Evolutionary conservation across 192 early-diverging fungal genomes (phyloP).

Genomic region (Umbelopsis sp.): DNA sequence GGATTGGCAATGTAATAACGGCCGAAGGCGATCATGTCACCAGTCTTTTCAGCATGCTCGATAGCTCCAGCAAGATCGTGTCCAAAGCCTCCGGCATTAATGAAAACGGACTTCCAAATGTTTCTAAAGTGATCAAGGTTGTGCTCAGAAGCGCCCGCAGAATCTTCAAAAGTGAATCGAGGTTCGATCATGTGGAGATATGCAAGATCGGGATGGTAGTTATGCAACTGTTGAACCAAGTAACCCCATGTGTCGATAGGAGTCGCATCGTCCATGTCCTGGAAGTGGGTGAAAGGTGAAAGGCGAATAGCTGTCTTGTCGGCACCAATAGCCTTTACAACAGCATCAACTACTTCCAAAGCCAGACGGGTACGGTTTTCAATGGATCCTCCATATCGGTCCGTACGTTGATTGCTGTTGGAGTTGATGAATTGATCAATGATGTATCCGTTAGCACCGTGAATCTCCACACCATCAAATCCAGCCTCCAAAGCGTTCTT

Average conservation of each 20-base stretch:
- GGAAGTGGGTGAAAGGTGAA: conserved; percentile 31
- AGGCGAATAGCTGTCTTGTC: conserved; percentile 35
- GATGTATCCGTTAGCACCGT: conserved; percentile 89
- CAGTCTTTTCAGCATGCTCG: conserved; percentile 23
- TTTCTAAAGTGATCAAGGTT: conserved; percentile 24
- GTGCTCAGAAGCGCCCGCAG: not conserved
- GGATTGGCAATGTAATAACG: conserved; percentile 37
- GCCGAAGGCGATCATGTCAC: conserved; percentile 34
- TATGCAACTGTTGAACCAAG: conserved; percentile 21
- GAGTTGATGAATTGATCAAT: conserved; percentile 76
- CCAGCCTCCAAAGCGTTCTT: conserved; percentile 75
- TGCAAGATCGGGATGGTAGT: conserved; percentile 25
- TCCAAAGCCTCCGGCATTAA: conserved; percentile 29
- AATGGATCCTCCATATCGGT: conserved; percentile 26
- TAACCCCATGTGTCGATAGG: conserved; percentile 32
- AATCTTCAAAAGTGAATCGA: not conserved
- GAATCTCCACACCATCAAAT: conserved; percentile 89
- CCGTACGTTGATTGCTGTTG: conserved; percentile 75
- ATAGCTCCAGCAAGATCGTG: conserved; percentile 7
- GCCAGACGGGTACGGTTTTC: conserved; percentile 24
- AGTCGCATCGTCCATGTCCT: conserved; percentile 33
- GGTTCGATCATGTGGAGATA: conserved; percentile 36
- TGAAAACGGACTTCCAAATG: conserved; percentile 21
- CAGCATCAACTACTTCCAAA: conserved; percentile 31
- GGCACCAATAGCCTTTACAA: conserved; percentile 27